Base-by-base conservation (phyloP, 305 asterid species). In the Fraxinus latifolia region DNA sequence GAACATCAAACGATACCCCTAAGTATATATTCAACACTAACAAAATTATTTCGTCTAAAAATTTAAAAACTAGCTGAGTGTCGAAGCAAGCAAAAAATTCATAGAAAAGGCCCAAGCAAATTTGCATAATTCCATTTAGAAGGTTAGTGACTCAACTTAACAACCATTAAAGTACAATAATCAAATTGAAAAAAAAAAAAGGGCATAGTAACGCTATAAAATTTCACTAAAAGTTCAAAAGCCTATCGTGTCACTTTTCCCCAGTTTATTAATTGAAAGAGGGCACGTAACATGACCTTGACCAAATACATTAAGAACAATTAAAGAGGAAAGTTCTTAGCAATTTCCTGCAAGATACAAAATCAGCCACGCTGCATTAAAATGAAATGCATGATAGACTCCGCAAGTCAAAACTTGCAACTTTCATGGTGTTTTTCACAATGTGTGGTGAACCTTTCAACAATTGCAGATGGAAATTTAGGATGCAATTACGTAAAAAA, bases 321-420 rank as follows among this genome's bases (percentile, higher is more conserved):
- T 53, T n/a, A 55, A 15, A 31, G 7, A 11, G 25, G 60, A 78
- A 78, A 36, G 21, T 36, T 62, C 62, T 11, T 6, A 11, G 23
- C 21, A 34, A 78, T 78, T 60, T 78, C 88, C 62, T 53, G 32
- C 55, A 44, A 67, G 12, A 2, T 1, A 11, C 17, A 74, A 14
- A 0, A 19, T 0, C n/a, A 0, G 3, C 36, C 71, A 81, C 60
- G 25, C 29, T 47, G 6, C 82, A 73, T 0, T 67, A 17, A 60
- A 58, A 58, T 70, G 17, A 29, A 60, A 44, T 77, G 77, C 39
- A 58, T 2, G 21, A 29, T 23, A 27, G 25, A 82, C 8, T n/a
- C 25, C 9, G 25, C 25, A 53, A 55, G 88, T 82, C 86, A 3
- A 12, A 37, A 1, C 77, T 68, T 58, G 90, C 86, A 82, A 78